Base-by-base conservation (phyloP, 148 eudicot species). In the Amaranthus hypochondriacus region DNA sequence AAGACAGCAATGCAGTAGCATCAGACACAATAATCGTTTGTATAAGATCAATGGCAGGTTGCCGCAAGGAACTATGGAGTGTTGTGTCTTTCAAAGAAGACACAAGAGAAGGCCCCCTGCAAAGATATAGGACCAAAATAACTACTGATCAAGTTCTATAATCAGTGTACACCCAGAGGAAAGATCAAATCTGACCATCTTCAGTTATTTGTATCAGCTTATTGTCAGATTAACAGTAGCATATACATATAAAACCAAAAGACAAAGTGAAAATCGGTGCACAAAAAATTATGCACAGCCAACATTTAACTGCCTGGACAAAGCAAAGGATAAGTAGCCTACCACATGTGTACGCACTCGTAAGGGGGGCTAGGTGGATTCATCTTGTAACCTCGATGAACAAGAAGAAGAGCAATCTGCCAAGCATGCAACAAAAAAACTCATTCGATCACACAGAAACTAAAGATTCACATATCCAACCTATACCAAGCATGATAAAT, bases 261-360 rank as follows among this genome's bases (percentile, higher is more conserved):
- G 39, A 6, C 9, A 50, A 53, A 50, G 9, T 9, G 44, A 50
- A 43, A 39, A 39, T 8, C 18, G 49, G 74, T 48, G 21, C 54
- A 77, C 11, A 50, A 8, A 48, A 76, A 44, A 15, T 49, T 58
- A 49, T 66, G 58, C 28, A 57, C 28, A 56, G 59, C 48, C 21
- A 62, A n/a, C 55, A 73, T 72, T 42, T 54, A 15, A 47, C 59
- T 60, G 68, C 44, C 57, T 52, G 13, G 55, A 57, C 53, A 11
- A 67, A 14, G 65, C 15, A 28, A 13, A 64, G 48, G 67, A 14
- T 66, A 54, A 68, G 64, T 63, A 75, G 21, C 88, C 48, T 85
- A 92, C 99, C 99, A 95, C 96, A 92, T 92, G 74, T 95, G 99
- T 52, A 93, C 90, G 76, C 97, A 95, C 82, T 95, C 99, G 68